Base-by-base conservation (phyloP, 2,329 filamentous ascomycete genomes). In the Aspergillus fumigatus region DNA sequence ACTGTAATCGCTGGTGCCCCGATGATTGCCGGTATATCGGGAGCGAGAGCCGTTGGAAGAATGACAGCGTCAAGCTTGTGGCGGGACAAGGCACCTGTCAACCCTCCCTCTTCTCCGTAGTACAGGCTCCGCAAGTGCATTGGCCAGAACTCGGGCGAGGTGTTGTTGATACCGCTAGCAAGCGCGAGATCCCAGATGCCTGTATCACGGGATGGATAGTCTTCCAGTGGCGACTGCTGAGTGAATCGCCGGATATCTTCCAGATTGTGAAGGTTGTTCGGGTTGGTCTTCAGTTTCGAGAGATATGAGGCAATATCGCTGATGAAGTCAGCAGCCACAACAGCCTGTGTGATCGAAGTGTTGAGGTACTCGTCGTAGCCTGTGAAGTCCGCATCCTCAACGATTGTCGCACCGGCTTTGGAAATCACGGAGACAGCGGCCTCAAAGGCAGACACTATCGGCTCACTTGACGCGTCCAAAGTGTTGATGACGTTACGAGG, bases 1-100 rank as follows among this genome's bases (percentile, higher is more conserved):
- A 89, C 82, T 0, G 83, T 85, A 10, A 89, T 73, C 4, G 86
- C 78, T 0, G 87, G 87, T 0, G 79, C 76, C 1, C 85, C 86
- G 0, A 85, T 77, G 21, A 85, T 70, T 0, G 82, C 83, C 1
- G 83, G 79, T 4, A 83, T 75, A 1, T 72, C 68, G 0, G 77
- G 71, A 0, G 80, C 75, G 23, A 79, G 72, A 11, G 71, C 61
- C 0, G 84, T 84, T 0, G 86, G 87, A 4, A 88, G 60, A 1
- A 89, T 77, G 4, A 89, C 71, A 1, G 86, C 86, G 61, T 86
- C 84, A 0, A 88, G 78, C 3, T 79, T 78, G 60, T 84, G 74
- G 2, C 79, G 79, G 5, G 76, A 64, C 0, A 90, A 70, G 0
- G 86, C 83, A 0, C 86, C 86, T 0, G 84, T 75, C 2, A 90